Conservation (phyloP, 441 rosid species). For the Biscutella auriculata region DNA sequence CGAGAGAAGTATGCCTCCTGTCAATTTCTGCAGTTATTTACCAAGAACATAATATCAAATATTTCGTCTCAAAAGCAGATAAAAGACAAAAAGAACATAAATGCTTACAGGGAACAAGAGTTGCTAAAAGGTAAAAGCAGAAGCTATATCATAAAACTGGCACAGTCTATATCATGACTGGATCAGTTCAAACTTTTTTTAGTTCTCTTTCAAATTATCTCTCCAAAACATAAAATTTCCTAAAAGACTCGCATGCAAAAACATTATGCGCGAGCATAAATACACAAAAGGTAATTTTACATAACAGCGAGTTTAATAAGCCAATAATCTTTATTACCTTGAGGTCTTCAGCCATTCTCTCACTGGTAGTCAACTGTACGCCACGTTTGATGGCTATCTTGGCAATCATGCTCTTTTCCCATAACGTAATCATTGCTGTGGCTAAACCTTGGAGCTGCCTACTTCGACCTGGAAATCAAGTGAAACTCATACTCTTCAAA, state of each 20-base stretch:
- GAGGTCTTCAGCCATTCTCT: constrained; percentile 94
- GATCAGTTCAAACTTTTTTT: background rate
- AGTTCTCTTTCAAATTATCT: background rate
- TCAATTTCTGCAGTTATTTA: constrained; percentile 59
- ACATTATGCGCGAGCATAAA: background rate
- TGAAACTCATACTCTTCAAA: constrained; percentile 5
- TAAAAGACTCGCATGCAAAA: background rate
- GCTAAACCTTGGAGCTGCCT: constrained; percentile 91
- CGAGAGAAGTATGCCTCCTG: constrained; percentile 73
- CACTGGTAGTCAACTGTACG: constrained; percentile 83
- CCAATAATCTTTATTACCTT: constrained; percentile 38
- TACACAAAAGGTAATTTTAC: background rate
- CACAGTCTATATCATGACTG: background rate
- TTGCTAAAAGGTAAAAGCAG: background rate
- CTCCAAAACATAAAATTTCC: background rate
- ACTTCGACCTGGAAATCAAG: constrained; percentile 53
- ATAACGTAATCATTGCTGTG: constrained; percentile 58
- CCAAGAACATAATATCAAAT: constrained; percentile 11
- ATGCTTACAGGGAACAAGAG: constrained; percentile 13
- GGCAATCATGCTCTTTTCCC: constrained; percentile 81
- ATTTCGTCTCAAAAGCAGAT: background rate
- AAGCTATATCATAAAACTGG: background rate
- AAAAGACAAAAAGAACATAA: constrained; percentile 40
- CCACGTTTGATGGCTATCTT: constrained; percentile 86
- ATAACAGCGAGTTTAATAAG: background rate